Evolutionary conservation across 257 asterid genomes (phyloP).

Genomic region (Przewalskia tangutica): DNA sequence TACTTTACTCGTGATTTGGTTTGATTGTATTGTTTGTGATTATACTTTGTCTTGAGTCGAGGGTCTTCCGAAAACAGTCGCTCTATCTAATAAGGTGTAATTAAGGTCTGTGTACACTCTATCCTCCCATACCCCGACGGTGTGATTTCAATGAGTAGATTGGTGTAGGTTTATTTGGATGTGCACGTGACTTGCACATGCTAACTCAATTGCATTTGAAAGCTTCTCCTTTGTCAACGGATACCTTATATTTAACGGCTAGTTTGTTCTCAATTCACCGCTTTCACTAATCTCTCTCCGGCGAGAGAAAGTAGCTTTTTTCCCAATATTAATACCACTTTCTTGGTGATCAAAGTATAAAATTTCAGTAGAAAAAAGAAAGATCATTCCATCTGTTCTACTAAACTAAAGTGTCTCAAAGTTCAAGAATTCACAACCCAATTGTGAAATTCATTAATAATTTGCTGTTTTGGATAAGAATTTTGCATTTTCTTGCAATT

Average conservation of each 20-base stretch:
- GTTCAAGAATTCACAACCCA: neutral
- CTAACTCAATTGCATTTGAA: neutral
- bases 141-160: no score
- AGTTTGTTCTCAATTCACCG: neutral
- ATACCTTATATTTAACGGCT: slow-evolving; percentile 2
- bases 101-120: no score
- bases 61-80: no score
- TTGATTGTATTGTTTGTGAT: no score
- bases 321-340: neutral
- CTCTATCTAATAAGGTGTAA: no score
- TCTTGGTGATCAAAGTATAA: neutral
- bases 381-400: neutral
- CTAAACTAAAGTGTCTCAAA: neutral
- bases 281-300: neutral
- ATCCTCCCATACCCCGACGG: no score
- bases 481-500: neutral
- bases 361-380: no score
- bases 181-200: neutral
- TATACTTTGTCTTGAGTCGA: no score
- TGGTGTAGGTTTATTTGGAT: neutral
- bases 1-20: no score
- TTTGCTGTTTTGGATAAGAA: no score
- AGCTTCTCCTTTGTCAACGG: neutral
- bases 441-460: neutral
- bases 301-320: neutral